phyloP scores from a whole-genome alignment of 2,329 filamentous ascomycete species.

The Paracoccidioides brasiliensis region DNA sequence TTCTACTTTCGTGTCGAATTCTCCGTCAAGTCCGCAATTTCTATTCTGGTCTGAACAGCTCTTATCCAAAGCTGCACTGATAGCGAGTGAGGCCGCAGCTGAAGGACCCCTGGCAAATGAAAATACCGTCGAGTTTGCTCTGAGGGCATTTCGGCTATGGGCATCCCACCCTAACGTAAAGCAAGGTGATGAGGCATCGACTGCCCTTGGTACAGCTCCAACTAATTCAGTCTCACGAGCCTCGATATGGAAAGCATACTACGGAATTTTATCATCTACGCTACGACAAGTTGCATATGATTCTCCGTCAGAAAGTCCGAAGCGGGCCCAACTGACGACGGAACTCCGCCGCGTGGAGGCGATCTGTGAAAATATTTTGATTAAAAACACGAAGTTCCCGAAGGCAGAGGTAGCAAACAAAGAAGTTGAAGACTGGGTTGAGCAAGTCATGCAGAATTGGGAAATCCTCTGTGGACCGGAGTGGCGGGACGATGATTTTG shows the following conservation, averaged over 20 bases:
- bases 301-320: constrained; percentile 23
- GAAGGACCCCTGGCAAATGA: constrained; percentile 13
- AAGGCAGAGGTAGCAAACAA: constrained; percentile 64
- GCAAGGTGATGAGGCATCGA: constrained; percentile 14
- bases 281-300: constrained; percentile 40
- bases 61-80: constrained; percentile 60
- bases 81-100: constrained; percentile 44
- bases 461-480: constrained; percentile 60
- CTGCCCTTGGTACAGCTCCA: constrained; percentile 11
- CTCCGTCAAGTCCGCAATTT: constrained; percentile 49
- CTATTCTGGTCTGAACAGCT: constrained; percentile 68
- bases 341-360: constrained; percentile 71
- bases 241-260: constrained; percentile 75
- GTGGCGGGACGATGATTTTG: constrained; percentile 71
- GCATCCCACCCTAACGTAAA: constrained; percentile 27
- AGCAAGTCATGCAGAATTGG: constrained; percentile 76
- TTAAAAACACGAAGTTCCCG: constrained; percentile 71
- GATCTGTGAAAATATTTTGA: constrained; percentile 64
- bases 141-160: constrained; percentile 38
- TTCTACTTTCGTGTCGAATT: constrained; percentile 20
- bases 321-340: constrained; percentile 51
- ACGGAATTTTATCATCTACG: constrained; percentile 62
- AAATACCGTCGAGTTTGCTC: constrained; percentile 24
- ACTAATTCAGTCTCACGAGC: constrained; percentile 17
- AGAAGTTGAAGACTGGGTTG: constrained; percentile 71